phyloP scores from a whole-genome alignment of 768 basidiomycete species.

The Pulveroboletus sp. region DNA sequence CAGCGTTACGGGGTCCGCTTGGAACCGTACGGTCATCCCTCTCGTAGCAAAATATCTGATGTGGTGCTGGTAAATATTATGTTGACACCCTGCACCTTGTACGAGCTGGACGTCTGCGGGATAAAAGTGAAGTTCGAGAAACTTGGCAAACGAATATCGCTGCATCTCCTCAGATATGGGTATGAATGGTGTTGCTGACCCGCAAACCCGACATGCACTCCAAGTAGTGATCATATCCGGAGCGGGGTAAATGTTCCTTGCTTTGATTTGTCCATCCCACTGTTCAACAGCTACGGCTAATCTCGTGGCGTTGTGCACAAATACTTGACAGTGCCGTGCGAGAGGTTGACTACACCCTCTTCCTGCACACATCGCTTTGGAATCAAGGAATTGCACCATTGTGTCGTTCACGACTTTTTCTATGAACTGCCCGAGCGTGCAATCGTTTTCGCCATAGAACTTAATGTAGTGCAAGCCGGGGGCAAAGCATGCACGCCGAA shows the following conservation, averaged over 20 bases:
- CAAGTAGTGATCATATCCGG: conserved; percentile 85
- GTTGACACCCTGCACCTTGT: conserved; percentile 86
- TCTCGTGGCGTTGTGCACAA: conserved; percentile 82
- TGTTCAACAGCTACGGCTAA: conserved; percentile 84
- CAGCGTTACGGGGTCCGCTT: conserved; percentile 74
- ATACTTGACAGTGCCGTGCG: conserved; percentile 83
- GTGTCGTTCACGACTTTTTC: conserved; percentile 72
- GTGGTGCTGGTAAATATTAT: conserved; percentile 92
- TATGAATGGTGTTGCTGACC: conserved; percentile 79
- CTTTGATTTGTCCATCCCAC: conserved; percentile 76
- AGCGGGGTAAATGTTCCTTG: conserved; percentile 49
- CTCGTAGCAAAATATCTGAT: conserved; percentile 84
- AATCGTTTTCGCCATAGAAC: conserved; percentile 92
- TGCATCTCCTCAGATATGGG: conserved; percentile 90
- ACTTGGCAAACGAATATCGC: conserved; percentile 91
- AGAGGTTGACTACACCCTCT: conserved; percentile 82
- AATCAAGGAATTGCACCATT: conserved; percentile 62
- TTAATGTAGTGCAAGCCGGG: conserved; percentile 69
- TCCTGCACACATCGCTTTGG: conserved; percentile 72
- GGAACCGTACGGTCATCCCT: conserved; percentile 84
- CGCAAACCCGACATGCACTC: conserved; percentile 80
- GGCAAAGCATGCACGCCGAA: conserved; percentile 71
- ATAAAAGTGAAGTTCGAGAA: conserved; percentile 94
- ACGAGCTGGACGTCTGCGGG: conserved; percentile 80
- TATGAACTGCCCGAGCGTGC: conserved; percentile 90